Evolutionary conservation across 176 grass and related monocot species (phyloP).

Genomic region (Musa schizocarpa): DNA sequence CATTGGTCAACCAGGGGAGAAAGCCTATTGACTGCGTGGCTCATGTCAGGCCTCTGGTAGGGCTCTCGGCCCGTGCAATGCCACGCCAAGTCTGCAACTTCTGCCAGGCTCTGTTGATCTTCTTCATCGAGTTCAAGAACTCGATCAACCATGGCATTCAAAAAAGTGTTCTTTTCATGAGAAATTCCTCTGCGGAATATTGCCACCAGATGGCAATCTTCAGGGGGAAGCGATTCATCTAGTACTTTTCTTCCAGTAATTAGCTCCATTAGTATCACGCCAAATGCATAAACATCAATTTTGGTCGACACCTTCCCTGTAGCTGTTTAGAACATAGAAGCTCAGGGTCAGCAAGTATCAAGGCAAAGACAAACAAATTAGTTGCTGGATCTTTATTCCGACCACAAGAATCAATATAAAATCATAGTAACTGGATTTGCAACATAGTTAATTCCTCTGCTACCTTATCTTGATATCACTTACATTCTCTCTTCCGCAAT

Average conservation of each 20-base stretch:
- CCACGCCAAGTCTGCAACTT: conserved; percentile 74
- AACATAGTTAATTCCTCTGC: no score
- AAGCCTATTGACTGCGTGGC: conserved; percentile 65
- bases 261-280: conserved; percentile 92
- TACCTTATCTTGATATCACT: no score
- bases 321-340: conserved; percentile 36
- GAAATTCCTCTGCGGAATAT: conserved; percentile 54
- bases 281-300: conserved; percentile 90
- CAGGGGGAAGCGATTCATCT: conserved; percentile 67
- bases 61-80: conserved; percentile 74
- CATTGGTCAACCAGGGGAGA: conserved; percentile 58
- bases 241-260: conserved; percentile 88
- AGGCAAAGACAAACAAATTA: not conserved
- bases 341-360: conserved; percentile 3
- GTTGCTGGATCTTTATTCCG: not conserved
- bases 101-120: conserved; percentile 41
- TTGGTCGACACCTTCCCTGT: conserved; percentile 93
- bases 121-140: conserved; percentile 46
- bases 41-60: conserved; percentile 78
- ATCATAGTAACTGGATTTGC: not conserved
- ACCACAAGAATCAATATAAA: not conserved
- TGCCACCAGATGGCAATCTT: conserved; percentile 67
- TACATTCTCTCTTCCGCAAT: no score
- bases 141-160: conserved; percentile 54
- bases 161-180: conserved; percentile 64